Evolutionary conservation across 768 basidiomycete genomes (phyloP).

Genomic region (Mycena chlorophos): DNA sequence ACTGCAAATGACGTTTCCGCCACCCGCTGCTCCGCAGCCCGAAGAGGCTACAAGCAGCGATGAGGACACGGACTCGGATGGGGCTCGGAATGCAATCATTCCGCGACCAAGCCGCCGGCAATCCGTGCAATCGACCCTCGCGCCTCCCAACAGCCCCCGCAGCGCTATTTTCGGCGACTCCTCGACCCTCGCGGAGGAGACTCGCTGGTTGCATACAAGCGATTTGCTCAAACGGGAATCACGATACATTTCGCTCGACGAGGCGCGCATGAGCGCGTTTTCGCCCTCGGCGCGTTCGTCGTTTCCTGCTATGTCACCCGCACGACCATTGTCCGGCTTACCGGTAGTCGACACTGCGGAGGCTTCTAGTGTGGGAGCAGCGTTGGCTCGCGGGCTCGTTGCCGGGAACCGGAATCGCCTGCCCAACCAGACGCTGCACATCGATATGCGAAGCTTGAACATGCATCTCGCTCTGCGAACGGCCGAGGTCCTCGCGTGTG

Average conservation of each 20-base stretch:
- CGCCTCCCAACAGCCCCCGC: slow-evolving; percentile 21
- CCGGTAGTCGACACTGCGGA: slow-evolving; percentile 10
- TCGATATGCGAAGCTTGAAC: slow-evolving; percentile 61
- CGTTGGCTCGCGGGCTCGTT: background rate
- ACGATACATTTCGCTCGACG: slow-evolving; percentile 50
- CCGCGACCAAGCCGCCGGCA: slow-evolving; percentile 29
- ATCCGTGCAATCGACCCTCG: slow-evolving; percentile 22
- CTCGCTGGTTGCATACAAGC: slow-evolving; percentile 37
- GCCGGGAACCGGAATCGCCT: slow-evolving; percentile 34
- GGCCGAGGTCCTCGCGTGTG: slow-evolving; percentile 66
- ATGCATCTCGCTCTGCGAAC: slow-evolving; percentile 62
- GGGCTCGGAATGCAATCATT: slow-evolving; percentile 37
- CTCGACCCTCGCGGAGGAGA: slow-evolving; percentile 26
- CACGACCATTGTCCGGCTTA: background rate
- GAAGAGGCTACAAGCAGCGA: slow-evolving; percentile 22
- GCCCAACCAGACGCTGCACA: slow-evolving; percentile 54
- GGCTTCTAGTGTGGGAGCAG: slow-evolving; percentile 1
- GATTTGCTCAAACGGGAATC: slow-evolving; percentile 41
- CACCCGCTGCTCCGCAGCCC: slow-evolving; percentile 24
- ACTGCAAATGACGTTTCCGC: slow-evolving; percentile 58
- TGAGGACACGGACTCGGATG: slow-evolving; percentile 34
- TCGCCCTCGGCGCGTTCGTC: slow-evolving; percentile 40
- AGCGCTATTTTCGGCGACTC: slow-evolving; percentile 21
- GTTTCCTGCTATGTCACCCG: slow-evolving; percentile 26
- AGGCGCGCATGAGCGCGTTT: slow-evolving; percentile 40